Percentiles rank a stretch among this genome's conserved stretches.
These are phyloP conservation scores for Phascolomyces articulosus DNA, from an alignment of 371 early-diverging fungal species.

Conservation along the genomic window DNA sequence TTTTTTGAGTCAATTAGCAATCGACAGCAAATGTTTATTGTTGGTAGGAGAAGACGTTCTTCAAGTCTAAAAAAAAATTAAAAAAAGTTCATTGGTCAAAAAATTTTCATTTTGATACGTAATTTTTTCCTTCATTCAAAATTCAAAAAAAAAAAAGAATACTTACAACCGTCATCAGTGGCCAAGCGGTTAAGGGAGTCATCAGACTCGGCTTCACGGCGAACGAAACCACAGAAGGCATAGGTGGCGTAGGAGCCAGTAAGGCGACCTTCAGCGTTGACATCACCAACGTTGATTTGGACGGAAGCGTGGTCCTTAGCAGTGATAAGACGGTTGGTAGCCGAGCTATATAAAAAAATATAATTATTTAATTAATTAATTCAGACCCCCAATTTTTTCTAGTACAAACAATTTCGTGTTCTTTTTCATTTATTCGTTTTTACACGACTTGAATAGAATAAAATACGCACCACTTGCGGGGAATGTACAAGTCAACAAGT, in stretches of 20 bases:
- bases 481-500: conserved; percentile 93
- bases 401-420: too few relatives aligned
- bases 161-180: conserved; percentile 83
- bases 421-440: neutral
- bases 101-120: neutral
- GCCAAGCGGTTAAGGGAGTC: conserved; percentile 97
- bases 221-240: conserved; percentile 94
- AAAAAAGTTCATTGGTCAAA: neutral
- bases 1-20: neutral
- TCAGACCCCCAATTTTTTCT: neutral
- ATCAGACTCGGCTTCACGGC: conserved; percentile 91
- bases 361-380: neutral
- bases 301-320: conserved; percentile 97
- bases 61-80: conserved; percentile 31
- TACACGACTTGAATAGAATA: neutral
- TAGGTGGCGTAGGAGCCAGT: conserved; percentile 85
- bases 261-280: conserved; percentile 86
- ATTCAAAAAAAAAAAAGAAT: neutral
- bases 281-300: conserved; percentile 97
- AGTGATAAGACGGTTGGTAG: conserved; percentile 58
- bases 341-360: conserved; percentile 34
- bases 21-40: conserved; percentile 29
- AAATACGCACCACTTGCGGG: conserved; percentile 88
- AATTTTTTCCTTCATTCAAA: neutral
- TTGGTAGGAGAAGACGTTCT: conserved; percentile 58